Evolutionary conservation across 768 basidiomycete species (phyloP).

Genomic region (Phylloporus scabripes): DNA sequence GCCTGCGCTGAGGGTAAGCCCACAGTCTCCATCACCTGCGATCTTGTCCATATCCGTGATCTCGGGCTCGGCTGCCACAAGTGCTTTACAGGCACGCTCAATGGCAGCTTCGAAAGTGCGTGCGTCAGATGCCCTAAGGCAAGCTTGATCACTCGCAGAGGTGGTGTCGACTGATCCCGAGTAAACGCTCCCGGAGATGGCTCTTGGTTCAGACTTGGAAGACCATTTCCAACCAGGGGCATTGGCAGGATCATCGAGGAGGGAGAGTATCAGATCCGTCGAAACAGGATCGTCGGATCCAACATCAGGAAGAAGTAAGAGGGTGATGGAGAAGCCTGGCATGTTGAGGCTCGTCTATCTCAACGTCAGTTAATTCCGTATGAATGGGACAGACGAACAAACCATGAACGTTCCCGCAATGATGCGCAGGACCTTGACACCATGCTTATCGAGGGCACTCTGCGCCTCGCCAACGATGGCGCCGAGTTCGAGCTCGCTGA

Average conservation of each 20-base stretch:
- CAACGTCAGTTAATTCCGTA: neutral
- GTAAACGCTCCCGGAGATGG: slow-evolving; percentile 11
- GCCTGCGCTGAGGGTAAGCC: slow-evolving; percentile 66
- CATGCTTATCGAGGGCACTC: slow-evolving; percentile 48
- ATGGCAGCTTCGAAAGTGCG: slow-evolving; percentile 51
- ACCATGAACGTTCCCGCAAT: slow-evolving; percentile 87
- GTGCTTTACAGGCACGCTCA: slow-evolving; percentile 52
- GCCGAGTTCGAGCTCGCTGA: slow-evolving; percentile 77
- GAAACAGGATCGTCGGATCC: slow-evolving; percentile 36
- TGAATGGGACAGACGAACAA: slow-evolving; percentile 8
- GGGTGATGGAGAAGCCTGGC: slow-evolving; percentile 86
- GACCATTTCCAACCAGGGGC: slow-evolving; percentile 88
- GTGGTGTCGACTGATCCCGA: slow-evolving; percentile 10
- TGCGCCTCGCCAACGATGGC: slow-evolving; percentile 62
- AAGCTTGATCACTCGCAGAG: slow-evolving; percentile 1
- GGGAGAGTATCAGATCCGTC: slow-evolving; percentile 46
- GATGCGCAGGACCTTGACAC: slow-evolving; percentile 55
- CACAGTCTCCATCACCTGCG: slow-evolving; percentile 85
- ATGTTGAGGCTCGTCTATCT: slow-evolving; percentile 82
- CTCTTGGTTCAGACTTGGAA: slow-evolving; percentile 38
- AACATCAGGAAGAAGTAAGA: slow-evolving; percentile 63
- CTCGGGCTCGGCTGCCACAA: slow-evolving; percentile 78
- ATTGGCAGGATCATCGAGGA: slow-evolving; percentile 62
- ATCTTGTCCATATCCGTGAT: slow-evolving; percentile 90
- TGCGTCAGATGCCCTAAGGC: slow-evolving; percentile 39